These are phyloP conservation scores for Candida multigemmis DNA, from an alignment of 805 yeast genomes.

Conservation along the genomic window DNA sequence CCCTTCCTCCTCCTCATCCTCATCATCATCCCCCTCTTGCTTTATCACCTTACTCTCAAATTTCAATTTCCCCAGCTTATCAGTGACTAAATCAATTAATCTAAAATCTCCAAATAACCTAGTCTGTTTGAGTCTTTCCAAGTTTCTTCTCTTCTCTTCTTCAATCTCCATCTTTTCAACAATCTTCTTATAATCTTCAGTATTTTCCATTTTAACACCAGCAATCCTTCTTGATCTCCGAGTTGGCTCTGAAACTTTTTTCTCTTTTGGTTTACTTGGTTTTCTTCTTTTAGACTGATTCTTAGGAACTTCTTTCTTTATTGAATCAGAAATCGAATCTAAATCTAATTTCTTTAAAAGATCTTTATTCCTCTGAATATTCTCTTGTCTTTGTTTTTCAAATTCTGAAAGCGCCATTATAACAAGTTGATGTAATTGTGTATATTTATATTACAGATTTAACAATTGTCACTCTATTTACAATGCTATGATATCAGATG, in stretches of 20 bases:
- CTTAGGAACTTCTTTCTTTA: conserved; percentile 34
- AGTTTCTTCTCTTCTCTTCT: conserved; percentile 23
- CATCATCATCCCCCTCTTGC: conserved; percentile 3
- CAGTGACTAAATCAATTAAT: conserved; percentile 48
- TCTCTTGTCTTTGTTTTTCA: conserved; percentile 63
- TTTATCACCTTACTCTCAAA: conserved; percentile 17
- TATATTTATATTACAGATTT: neutral
- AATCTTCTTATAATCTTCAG: conserved; percentile 26
- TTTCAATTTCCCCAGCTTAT: conserved; percentile 25
- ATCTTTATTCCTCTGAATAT: conserved; percentile 76
- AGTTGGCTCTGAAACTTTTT: conserved; percentile 37
- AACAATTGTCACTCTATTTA: neutral
- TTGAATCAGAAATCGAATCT: conserved; percentile 45
- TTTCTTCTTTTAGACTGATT: conserved; percentile 15
- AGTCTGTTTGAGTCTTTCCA: conserved; percentile 43
- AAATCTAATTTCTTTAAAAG: conserved; percentile 65
- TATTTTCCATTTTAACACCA: conserved; percentile 55
- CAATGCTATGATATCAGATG: neutral
- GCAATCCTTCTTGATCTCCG: conserved; percentile 75
- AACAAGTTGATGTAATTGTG: neutral
- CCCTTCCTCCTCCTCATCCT: conserved; percentile 4
- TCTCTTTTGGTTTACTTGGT: conserved; percentile 13
- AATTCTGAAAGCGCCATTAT: conserved; percentile 44
- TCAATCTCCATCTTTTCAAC: conserved; percentile 28
- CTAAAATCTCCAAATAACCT: conserved; percentile 60